phyloP scores from a whole-genome alignment of 225 moss, liverwort and hornwort species.

The Bryoerythrophyllum caledonicum region DNA sequence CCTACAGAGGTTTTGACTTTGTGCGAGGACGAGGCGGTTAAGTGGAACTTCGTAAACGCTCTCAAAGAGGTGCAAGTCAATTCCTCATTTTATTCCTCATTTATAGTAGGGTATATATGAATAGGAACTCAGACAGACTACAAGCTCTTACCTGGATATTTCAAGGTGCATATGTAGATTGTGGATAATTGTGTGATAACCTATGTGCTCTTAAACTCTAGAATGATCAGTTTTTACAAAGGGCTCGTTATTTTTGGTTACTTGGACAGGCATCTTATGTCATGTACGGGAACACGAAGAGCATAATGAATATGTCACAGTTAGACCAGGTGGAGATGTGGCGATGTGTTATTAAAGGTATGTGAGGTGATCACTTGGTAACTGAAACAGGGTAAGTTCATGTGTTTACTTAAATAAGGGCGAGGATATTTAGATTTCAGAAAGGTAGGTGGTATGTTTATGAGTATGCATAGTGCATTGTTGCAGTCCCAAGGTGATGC shows the following conservation, averaged over 20 bases:
- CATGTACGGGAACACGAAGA: conserved; percentile 96
- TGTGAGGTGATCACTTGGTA: conserved; percentile 21
- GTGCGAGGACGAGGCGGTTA: conserved; percentile 94
- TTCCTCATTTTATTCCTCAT: conserved; percentile 17
- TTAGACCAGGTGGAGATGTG: conserved; percentile 93
- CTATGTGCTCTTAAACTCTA: conserved; percentile 12
- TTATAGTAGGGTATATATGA: background rate
- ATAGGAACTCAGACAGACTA: background rate
- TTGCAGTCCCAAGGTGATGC: conserved; percentile 1
- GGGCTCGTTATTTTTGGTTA: conserved; percentile 20
- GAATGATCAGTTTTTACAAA: conserved; percentile 4
- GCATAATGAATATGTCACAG: conserved; percentile 97
- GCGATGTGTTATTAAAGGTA: conserved; percentile 93
- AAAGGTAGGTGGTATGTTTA: conserved; percentile 10
- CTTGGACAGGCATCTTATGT: conserved; percentile 84
- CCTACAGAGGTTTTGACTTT: conserved; percentile 75
- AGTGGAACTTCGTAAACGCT: conserved; percentile 92
- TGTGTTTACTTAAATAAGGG: background rate
- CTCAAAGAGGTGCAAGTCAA: conserved; percentile 81
- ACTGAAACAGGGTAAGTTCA: background rate
- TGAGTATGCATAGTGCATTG: background rate
- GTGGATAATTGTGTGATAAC: conserved; percentile 14
- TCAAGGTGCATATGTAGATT: conserved; percentile 17
- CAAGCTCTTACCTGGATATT: background rate
- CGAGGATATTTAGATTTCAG: background rate